Conservation (phyloP, 2,329 filamentous ascomycete genomes). For the Ophiostoma perfectum region DNA sequence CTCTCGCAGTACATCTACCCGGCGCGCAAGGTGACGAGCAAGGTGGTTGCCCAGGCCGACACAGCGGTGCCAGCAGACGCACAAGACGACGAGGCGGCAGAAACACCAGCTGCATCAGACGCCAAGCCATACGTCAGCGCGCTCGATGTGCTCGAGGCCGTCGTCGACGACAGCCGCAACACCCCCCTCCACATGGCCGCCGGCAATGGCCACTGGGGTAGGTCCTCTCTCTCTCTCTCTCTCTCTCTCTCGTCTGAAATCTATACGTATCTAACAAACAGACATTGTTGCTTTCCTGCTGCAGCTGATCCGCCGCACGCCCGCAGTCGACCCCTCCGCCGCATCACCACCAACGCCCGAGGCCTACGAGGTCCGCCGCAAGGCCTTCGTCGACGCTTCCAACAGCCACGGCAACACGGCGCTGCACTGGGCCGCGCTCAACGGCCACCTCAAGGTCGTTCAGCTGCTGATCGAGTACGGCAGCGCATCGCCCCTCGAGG, state of each 20-base stretch:
- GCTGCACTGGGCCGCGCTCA: conserved; percentile 88
- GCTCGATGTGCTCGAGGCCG: conserved; percentile 58
- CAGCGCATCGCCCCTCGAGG: conserved; percentile 70
- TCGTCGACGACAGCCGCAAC: conserved; percentile 68
- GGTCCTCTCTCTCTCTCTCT: conserved; percentile 26
- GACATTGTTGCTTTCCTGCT: not conserved
- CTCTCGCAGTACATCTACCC: conserved; percentile 53
- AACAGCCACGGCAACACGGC: conserved; percentile 87
- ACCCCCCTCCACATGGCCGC: conserved; percentile 88
- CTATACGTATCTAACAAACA: not conserved
- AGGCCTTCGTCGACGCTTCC: conserved; percentile 56
- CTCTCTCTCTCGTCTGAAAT: not conserved
- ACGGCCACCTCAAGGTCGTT: conserved; percentile 76
- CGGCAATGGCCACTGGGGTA: conserved; percentile 82
- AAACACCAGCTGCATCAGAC: conserved; percentile 29
- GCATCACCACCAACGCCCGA: conserved; percentile 39
- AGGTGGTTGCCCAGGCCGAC: not conserved
- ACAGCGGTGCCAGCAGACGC: not conserved
- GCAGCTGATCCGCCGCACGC: not conserved
- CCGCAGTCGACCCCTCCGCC: conserved; percentile 31
- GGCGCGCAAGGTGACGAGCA: not conserved
- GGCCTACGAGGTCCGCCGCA: not conserved
- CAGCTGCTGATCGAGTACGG: conserved; percentile 70
- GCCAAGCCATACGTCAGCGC: conserved; percentile 34
- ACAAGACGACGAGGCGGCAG: not conserved